Conservation (phyloP, 768 basidiomycete species). For the Mrakia hoshinonis region DNA sequence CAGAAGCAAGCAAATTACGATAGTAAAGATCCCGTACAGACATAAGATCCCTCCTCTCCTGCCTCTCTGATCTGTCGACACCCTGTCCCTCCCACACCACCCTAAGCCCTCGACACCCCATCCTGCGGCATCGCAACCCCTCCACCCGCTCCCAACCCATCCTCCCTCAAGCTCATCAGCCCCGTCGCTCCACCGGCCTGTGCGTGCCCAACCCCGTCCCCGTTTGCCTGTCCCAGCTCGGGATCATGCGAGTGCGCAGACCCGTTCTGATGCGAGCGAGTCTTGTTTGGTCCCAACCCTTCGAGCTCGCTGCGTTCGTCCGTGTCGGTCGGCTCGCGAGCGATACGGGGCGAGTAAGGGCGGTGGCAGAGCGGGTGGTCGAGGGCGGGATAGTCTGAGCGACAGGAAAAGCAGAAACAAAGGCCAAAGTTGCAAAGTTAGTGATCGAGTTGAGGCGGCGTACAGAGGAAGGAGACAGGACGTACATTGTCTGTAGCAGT, state of each 20-base stretch:
- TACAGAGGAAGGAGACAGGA: background rate
- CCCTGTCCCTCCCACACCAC: too few relatives aligned
- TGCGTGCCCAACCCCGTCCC: background rate
- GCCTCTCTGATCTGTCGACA: too few relatives aligned
- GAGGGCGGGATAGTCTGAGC: constrained; percentile 57
- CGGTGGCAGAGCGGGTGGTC: constrained; percentile 54
- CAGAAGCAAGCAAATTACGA: too few relatives aligned
- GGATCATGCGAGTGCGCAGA: background rate
- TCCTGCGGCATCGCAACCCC: background rate
- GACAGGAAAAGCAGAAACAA: background rate
- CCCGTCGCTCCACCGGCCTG: background rate
- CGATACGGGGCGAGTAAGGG: constrained; percentile 50
- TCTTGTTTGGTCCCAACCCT: background rate
- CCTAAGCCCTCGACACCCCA: background rate
- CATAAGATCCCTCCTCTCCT: too few relatives aligned
- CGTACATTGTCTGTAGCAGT: constrained; percentile 52
- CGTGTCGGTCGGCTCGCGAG: constrained; percentile 34
- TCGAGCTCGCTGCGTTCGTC: background rate
- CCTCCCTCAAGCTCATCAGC: background rate
- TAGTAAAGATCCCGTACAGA: too few relatives aligned
- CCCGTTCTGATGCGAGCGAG: background rate
- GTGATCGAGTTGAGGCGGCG: background rate
- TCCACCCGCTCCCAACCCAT: background rate
- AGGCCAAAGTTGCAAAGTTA: background rate
- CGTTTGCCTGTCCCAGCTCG: background rate